Base-by-base conservation (phyloP, 106 monocot species). In the Dioscorea alata region DNA sequence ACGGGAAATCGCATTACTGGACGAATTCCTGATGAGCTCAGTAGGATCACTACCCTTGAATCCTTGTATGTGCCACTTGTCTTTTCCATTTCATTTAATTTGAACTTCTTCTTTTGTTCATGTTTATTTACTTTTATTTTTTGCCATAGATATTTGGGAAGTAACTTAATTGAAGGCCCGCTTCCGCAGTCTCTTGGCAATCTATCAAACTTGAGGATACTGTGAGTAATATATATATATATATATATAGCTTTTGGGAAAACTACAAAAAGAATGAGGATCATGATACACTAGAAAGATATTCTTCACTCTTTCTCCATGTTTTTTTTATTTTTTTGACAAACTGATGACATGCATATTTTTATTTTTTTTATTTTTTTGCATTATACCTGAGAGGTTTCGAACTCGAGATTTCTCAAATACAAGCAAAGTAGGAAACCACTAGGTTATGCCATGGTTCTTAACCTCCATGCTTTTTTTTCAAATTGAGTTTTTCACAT, bases 181-280 rank as follows among this genome's bases (percentile, higher is more conserved):
- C 6, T 82, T 50, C 82, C 82, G 50, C 12, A 28, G 2, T 34
- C 68, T 1, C 77, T 82, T 20, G 82, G 82, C 23, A 73, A 64
- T 18, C 50, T 82, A 58, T 20, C 31, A 31, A 77, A 77, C 64
- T 53, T 82, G 16, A 42, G 19, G 5, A 61, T 69, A 23, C 57
- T 77, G 82, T 82, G 32, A 77, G 76, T 23, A 16, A 6, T 25
- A 22, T 16, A 14, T 14, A 8, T 49, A 6, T 58, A 4, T 2
- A 15, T 28, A n/a, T n/a, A n/a, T n/a, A n/a, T n/a, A n/a, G n/a
- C n/a, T 64, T 28, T 34, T 34, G 34, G 34, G 34, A 34, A 34
- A n/a, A n/a, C n/a, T n/a, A n/a, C n/a, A n/a, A n/a, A n/a, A n/a
- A n/a, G n/a, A n/a, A n/a, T n/a, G n/a, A n/a, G n/a, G n/a, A n/a